These are phyloP conservation scores for Oligophagozyma castellii DNA, from an alignment of 1,139 yeast genomes.

Conservation along the genomic window DNA sequence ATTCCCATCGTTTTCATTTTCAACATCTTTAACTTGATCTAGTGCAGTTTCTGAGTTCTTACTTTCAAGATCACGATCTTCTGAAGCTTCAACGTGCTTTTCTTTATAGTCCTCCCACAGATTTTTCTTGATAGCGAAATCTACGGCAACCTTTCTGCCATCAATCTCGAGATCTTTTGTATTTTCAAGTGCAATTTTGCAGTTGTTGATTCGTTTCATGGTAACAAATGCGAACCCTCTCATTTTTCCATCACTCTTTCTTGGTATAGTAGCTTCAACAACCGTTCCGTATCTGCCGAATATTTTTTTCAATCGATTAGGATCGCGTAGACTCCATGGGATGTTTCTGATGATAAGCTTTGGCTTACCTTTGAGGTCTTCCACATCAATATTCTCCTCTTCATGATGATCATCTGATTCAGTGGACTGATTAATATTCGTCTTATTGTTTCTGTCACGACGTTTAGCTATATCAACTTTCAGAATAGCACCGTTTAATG, in stretches of 20 bases:
- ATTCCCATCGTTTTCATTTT: constrained; percentile 26
- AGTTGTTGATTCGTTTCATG: constrained; percentile 69
- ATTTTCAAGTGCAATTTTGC: constrained; percentile 69
- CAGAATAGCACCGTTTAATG: constrained; percentile 52
- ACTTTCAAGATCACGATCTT: constrained; percentile 27
- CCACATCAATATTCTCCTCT: constrained; percentile 21
- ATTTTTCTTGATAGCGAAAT: constrained; percentile 78
- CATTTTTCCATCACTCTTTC: constrained; percentile 79
- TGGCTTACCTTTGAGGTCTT: constrained; percentile 56
- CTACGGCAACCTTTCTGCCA: constrained; percentile 89
- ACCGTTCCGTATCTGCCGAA: constrained; percentile 79
- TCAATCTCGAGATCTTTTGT: constrained; percentile 64
- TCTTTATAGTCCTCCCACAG: constrained; percentile 53
- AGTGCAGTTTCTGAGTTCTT: constrained; percentile 25
- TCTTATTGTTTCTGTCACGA: constrained; percentile 47
- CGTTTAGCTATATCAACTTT: constrained; percentile 84
- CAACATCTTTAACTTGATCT: too few species aligned
- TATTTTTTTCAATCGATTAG: constrained; percentile 52
- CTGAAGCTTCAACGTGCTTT: too few species aligned
- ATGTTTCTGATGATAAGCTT: constrained; percentile 79
- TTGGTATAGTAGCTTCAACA: constrained; percentile 79
- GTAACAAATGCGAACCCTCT: constrained; percentile 92
- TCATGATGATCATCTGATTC: constrained; percentile 11
- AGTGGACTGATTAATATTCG: constrained; percentile 9
- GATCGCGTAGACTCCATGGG: constrained; percentile 90